These are phyloP conservation scores for Yamagishiella unicocca DNA, from an alignment of 139 green algal genomes.

Conservation along the genomic window DNA sequence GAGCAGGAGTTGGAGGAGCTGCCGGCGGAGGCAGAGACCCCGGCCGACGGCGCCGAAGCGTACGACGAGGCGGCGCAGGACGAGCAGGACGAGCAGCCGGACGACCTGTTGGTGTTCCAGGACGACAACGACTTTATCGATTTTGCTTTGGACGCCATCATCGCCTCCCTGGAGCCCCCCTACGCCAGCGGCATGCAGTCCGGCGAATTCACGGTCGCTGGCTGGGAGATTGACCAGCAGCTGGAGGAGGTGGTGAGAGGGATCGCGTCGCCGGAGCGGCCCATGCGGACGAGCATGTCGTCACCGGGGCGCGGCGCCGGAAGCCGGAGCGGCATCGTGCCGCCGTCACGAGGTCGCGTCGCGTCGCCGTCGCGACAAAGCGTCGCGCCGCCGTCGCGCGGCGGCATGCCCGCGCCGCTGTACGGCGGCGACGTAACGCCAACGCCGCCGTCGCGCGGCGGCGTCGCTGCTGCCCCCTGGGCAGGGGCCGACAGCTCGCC, in stretches of 20 bases:
- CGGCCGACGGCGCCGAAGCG: neutral
- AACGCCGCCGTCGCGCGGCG: neutral
- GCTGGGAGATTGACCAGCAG: constrained; percentile 57
- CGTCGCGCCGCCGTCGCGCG: neutral
- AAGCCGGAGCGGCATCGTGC: too few relatives aligned
- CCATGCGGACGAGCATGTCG: too few relatives aligned
- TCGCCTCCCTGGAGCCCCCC: constrained; percentile 46
- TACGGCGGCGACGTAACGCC: neutral
- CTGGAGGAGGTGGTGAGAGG: constrained; percentile 34
- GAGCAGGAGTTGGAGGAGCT: neutral
- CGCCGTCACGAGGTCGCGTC: neutral
- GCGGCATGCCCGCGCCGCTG: neutral
- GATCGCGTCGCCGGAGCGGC: neutral
- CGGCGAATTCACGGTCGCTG: constrained; percentile 47
- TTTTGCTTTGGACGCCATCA: constrained; percentile 41
- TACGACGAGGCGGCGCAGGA: neutral
- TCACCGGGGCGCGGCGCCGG: too few relatives aligned
- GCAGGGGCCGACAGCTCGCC: too few relatives aligned
- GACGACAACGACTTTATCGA: constrained; percentile 54
- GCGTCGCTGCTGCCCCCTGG: too few relatives aligned
- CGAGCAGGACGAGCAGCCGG: too few relatives aligned
- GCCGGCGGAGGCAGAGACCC: neutral
- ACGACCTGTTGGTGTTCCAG: constrained; percentile 3
- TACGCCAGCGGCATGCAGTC: constrained; percentile 1
- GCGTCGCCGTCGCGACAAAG: neutral